A percentile compares a stretch with the other conserved stretches of the same genome.
phyloP scores from a whole-genome alignment of 1,284 basidiomycete species.

The Puccinia coronata region DNA sequence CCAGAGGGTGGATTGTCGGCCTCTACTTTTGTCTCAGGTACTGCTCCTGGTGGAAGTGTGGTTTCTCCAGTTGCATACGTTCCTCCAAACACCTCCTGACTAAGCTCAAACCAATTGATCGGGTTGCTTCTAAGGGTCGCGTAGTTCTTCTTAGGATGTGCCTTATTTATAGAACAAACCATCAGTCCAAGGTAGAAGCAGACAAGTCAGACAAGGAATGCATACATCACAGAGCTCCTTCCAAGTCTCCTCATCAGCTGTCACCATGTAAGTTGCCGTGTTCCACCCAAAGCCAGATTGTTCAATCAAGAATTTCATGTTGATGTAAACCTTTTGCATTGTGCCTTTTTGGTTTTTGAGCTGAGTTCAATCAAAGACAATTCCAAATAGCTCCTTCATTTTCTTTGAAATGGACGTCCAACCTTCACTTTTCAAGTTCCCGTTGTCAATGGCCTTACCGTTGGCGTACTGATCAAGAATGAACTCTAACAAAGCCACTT shows the following conservation, averaged over 20 bases:
- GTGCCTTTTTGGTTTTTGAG: slow-evolving; percentile 12
- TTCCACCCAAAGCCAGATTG: slow-evolving; percentile 25
- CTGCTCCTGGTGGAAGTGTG: not conserved
- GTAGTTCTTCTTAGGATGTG: not conserved
- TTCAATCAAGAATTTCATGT: not conserved
- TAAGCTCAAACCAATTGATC: not conserved
- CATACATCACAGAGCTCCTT: not conserved
- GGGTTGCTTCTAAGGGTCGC: not conserved
- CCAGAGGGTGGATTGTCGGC: not conserved
- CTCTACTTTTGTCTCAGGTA: not conserved
- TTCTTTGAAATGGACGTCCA: not conserved
- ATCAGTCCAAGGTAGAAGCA: not conserved
- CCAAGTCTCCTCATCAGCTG: not conserved
- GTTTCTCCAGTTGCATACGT: not conserved
- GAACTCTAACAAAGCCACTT: not conserved
- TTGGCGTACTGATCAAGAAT: not conserved
- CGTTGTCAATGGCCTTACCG: not conserved
- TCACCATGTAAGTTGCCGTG: not conserved
- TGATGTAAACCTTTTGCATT: not conserved
- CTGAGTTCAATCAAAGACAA: not conserved
- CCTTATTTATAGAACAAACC: not conserved
- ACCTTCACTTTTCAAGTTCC: not conserved
- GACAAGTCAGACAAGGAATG: too few relatives aligned
- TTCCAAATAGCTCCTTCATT: not conserved
- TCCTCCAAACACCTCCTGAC: not conserved